These are phyloP conservation scores for Isabelozyma gotoi DNA, from an alignment of 805 yeast genomes.

Conservation along the genomic window DNA sequence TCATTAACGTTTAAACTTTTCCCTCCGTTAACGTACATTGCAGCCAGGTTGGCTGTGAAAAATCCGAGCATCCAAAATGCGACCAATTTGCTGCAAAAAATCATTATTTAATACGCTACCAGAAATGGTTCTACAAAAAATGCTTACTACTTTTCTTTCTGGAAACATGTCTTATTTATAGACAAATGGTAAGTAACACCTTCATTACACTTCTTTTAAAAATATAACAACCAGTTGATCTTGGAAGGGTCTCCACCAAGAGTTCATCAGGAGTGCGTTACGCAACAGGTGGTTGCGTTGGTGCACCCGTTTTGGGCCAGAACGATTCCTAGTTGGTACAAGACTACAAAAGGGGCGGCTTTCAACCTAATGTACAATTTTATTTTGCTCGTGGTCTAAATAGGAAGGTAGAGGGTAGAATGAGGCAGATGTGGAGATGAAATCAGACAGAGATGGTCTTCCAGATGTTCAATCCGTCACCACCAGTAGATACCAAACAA, in stretches of 20 bases:
- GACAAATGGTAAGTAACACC: no score
- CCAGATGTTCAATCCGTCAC: conserved; percentile 93
- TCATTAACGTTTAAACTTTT: no score
- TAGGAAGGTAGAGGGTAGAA: neutral
- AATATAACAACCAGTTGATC: neutral
- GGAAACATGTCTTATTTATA: no score
- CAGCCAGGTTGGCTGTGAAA: neutral
- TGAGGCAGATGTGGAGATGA: no score
- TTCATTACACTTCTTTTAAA: no score
- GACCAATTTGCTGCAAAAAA: neutral
- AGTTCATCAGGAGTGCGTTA: neutral
- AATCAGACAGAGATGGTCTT: conserved; percentile 88
- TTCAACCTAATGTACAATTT: neutral
- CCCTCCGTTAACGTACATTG: neutral
- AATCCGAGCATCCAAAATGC: neutral
- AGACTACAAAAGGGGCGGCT: neutral
- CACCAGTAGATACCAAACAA: conserved; percentile 88
- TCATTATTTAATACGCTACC: neutral
- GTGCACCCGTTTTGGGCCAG: neutral
- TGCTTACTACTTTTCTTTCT: neutral
- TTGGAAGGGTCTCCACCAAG: neutral
- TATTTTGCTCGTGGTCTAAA: neutral
- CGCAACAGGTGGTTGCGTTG: neutral
- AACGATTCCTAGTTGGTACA: neutral
- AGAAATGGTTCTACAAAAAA: neutral